Evolutionary conservation across 768 basidiomycete species (phyloP), one percentile per base, ranked within the genome.

Genomic region (Ramaria sp.): DNA sequence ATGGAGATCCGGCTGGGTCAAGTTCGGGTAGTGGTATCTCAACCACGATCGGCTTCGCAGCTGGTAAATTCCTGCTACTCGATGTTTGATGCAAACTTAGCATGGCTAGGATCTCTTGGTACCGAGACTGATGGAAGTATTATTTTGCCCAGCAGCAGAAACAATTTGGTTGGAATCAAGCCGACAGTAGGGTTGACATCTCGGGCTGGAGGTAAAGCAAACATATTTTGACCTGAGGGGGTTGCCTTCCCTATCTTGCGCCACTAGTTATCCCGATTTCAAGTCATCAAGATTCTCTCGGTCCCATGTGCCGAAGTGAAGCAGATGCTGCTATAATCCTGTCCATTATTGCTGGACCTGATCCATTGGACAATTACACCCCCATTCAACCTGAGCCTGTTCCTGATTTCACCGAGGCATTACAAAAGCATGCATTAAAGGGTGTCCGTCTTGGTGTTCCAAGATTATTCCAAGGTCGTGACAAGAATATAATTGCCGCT

Each of bases 81-180:
- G 27, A 27, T 27, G 27, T 27, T 27, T 27, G 27, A 27, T 27
- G 27, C 27, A 27, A 2, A 2, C 27, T 27, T 27, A 27, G 27
- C 27, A 27, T 27, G 27, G 27, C 27, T 5, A 0, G 75, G 62
- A 13, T 62, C 73, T 11, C 68, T 79, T 22, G 78, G 78, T 11
- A 70, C 74, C 0, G 78, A 78, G 61, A 78, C 73, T 6, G 70
- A 75, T 49, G 78, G 79, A 15, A 74, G 73, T 13, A 79, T 79
- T 57, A 64, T 72, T 33, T 73, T 67, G 11, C 78, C 78, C 0
- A 67, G 70, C 39, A 71, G 69, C 47, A 58, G 60, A 24, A 76
- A 74, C 54, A 77, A 76, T 43, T 54, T 78, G 7, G 76, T 72
- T 11, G 72, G 75, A 12, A 64, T 66, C 33, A 71, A 72, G 53